Evolutionary conservation across 306 rosid species (phyloP).

Genomic region (Cicer cuneatum): DNA sequence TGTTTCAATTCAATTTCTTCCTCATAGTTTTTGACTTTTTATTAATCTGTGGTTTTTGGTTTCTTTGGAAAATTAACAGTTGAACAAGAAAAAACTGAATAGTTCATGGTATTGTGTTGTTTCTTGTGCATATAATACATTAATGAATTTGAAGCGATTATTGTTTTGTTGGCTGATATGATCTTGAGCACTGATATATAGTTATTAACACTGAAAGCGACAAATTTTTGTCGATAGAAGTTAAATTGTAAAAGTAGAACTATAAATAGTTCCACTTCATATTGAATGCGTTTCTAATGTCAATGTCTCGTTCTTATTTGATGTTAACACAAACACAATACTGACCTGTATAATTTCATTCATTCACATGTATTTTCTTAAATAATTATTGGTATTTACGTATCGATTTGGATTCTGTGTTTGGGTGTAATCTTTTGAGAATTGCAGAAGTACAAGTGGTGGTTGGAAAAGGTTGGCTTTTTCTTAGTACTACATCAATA

Average conservation of each 20-base stretch:
- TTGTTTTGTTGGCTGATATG: conserved; percentile 3
- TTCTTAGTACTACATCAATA: neutral
- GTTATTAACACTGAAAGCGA: conserved; percentile 16
- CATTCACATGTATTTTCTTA: too few relatives aligned
- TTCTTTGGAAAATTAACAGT: neutral
- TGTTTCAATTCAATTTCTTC: neutral
- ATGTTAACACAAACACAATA: too few relatives aligned
- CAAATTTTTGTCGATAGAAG: neutral
- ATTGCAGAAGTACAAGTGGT: neutral
- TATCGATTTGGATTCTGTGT: too few relatives aligned
- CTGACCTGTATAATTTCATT: too few relatives aligned
- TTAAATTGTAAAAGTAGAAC: too few relatives aligned
- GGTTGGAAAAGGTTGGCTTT: neutral
- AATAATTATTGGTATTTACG: too few relatives aligned
- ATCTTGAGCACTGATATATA: too few relatives aligned
- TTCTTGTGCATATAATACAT: neutral
- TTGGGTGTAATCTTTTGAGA: too few relatives aligned
- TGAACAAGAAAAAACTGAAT: neutral
- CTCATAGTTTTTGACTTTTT: neutral
- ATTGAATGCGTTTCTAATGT: too few relatives aligned
- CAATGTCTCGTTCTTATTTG: too few relatives aligned
- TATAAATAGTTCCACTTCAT: too few relatives aligned
- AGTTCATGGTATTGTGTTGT: conserved; percentile 10
- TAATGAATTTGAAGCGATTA: neutral
- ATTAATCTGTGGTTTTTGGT: conserved; percentile 14